Evolutionary conservation across 192 early-diverging fungal species (phyloP), one percentile per base, ranked within the genome.

Genomic region (Linnemannia schmuckeri): DNA sequence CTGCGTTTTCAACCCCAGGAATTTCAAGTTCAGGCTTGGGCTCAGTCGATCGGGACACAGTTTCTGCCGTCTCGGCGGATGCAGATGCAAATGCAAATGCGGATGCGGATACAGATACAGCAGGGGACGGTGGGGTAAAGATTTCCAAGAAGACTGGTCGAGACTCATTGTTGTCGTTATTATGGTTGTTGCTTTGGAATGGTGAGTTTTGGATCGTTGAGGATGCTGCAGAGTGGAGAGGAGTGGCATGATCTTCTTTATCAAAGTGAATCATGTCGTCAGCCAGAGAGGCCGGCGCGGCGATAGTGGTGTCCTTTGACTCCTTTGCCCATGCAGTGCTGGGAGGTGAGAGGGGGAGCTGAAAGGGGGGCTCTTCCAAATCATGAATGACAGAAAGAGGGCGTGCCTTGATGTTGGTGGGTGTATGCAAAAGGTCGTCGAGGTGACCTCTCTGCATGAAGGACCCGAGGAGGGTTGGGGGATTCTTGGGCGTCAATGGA

Each of bases 341-440:
- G 9, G 22, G 41, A 8, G 41, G 70, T 41, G 41, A n/a, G 41
- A 73, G 6, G 44, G 72, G 27, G 6, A 73, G 35, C 4, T 30
- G 46, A 37, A 44, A 20, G 7, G 81, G 30, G 6, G 81, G 70
- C 33, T 83, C 82, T 17, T 83, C 82, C 41, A 83, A 22, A 63
- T 85, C 83, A 41, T 68, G 83, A 52, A 85, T 85, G 68, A 80
- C 61, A 3, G 83, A 80, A 12, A 80, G 70, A 42, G 82, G 82
- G 24, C 82, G 52, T 1, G 76, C 33, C 54, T 77, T 82, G 22
- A 37, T 18, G 33, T 78, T 68, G 38, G 69, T 38, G 5, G 35
- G n/a, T 33, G 17, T 30, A 24, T 66, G 61, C 20, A 10, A 49
- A 33, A 33, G 42, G 27, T 70, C 38, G 22, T 81, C 73, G n/a